Base-by-base conservation (phyloP, 176 grass and related monocot genomes). In the Pontederia crassipes region DNA sequence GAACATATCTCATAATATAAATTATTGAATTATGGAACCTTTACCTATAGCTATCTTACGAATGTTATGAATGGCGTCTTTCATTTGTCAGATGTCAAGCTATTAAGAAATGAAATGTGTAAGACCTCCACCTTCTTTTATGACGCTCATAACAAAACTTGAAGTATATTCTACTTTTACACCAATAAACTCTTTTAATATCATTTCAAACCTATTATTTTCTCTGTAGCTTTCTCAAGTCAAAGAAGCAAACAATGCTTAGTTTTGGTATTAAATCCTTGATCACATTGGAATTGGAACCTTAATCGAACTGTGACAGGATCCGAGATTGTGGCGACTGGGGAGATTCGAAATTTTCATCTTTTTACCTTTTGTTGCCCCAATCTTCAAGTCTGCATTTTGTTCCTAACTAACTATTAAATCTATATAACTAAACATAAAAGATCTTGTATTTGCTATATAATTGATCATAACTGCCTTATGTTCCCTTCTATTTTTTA, bases 41-140 rank as follows among this genome's bases (percentile, higher is more conserved):
- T 47, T 50, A 4, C 26, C 62, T 12, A 49, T 28, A 1, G 7
- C 15, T 13, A 49, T 65, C 18, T 51, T 28, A 7, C n/a, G 26
- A 59, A 35, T 35, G 29, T 35, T 59, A 27, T 72, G 28, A 14
- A 24, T 50, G 47, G 32, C 50, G 61, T 12, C 17, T 55, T 12
- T 35, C 29, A 49, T n/a, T 67, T 79, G 27, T 16, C 81, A 98
- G 93, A 64, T 98, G 57, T 79, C 84, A 7, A 83, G 78, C 50
- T 80, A 98, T 77, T 92, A 98, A 62, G 86, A 84, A 47, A 98
- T 58, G 67, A 92, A 12, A 57, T 86, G 6, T 98, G 93, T 84
- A 98, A 92, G 60, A 76, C 79, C 11, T 66, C 84, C 8, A 87
- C 86, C 71, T 28, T 98, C 59, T 92, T 81, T 9, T 78, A 84